Evolutionary conservation across 140 eudicot species (phyloP).

Genomic region (Flaveria floridana): DNA sequence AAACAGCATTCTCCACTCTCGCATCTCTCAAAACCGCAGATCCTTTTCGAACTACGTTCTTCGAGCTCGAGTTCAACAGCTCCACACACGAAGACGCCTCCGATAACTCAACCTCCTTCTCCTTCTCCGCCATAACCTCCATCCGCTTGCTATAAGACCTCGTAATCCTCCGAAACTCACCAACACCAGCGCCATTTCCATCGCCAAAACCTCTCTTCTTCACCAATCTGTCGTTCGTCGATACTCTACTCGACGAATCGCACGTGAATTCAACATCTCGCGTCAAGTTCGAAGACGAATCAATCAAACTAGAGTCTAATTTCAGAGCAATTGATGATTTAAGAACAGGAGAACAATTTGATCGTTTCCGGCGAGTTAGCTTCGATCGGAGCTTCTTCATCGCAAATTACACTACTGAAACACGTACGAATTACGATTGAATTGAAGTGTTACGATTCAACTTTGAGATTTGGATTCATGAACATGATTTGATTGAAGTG

Average conservation of each 20-base stretch:
- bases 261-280: slow-evolving; percentile 42
- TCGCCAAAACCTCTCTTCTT: slow-evolving; percentile 45
- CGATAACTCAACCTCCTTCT: slow-evolving; percentile 44
- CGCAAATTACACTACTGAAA: background rate
- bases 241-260: slow-evolving; percentile 51
- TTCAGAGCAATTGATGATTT: slow-evolving; percentile 10
- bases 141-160: slow-evolving; percentile 46
- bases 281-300: slow-evolving; percentile 37
- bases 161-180: slow-evolving; percentile 54
- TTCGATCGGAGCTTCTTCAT: slow-evolving; percentile 73
- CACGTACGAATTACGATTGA: slow-evolving; percentile 10
- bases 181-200: slow-evolving; percentile 22
- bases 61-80: slow-evolving; percentile 46
- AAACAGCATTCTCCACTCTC: slow-evolving; percentile 15
- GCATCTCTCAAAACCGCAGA: slow-evolving; percentile 26
- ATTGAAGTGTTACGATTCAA: slow-evolving; percentile 32
- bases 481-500: slow-evolving; percentile 16
- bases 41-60: slow-evolving; percentile 39
- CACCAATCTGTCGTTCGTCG: slow-evolving; percentile 37
- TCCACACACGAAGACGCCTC: slow-evolving; percentile 75
- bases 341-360: slow-evolving; percentile 54
- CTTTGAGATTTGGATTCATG: slow-evolving; percentile 30
- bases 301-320: background rate
- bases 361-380: slow-evolving; percentile 68
- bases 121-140: slow-evolving; percentile 26